Conservation (phyloP, 352 stramenopile species). For the Saprolegnia parasitica region DNA sequence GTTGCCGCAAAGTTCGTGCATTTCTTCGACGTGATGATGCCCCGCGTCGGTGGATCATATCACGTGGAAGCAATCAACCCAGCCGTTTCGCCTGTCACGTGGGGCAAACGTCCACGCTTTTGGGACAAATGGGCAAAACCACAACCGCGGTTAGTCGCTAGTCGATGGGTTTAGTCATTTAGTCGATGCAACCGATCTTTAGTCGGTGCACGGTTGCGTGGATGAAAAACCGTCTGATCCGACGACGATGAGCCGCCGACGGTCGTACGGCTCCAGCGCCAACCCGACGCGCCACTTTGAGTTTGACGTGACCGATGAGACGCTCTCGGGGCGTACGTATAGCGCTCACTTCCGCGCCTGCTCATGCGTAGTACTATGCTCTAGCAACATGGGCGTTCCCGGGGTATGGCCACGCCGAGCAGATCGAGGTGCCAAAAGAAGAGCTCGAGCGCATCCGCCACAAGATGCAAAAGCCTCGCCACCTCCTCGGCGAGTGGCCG, state of each 20-base stretch:
- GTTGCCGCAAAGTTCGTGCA: too few relatives aligned
- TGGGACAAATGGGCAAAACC: too few relatives aligned
- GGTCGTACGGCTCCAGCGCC: conserved; percentile 26
- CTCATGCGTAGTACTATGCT: background rate
- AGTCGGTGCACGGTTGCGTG: background rate
- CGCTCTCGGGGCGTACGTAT: conserved; percentile 20
- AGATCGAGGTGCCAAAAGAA: conserved; percentile 29
- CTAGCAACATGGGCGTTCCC: conserved; percentile 23
- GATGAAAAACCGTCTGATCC: background rate
- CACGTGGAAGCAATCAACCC: too few relatives aligned
- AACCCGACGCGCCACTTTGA: conserved; percentile 24
- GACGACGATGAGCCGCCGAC: conserved; percentile 14
- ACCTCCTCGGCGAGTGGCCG: conserved; percentile 72
- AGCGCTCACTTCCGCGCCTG: background rate
- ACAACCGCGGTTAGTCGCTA: too few relatives aligned
- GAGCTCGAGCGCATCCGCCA: conserved; percentile 38
- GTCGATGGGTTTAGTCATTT: background rate
- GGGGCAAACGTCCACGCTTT: too few relatives aligned
- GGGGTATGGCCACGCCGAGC: conserved; percentile 38
- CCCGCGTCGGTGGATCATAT: too few relatives aligned
- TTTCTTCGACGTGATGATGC: too few relatives aligned
- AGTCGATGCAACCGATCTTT: conserved; percentile 4
- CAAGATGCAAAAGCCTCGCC: conserved; percentile 34
- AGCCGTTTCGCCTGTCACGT: too few relatives aligned
- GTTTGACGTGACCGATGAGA: conserved; percentile 25